Evolutionary conservation across 176 grass and related monocot genomes (phyloP).

Genomic region (Elymus sibiricus): DNA sequence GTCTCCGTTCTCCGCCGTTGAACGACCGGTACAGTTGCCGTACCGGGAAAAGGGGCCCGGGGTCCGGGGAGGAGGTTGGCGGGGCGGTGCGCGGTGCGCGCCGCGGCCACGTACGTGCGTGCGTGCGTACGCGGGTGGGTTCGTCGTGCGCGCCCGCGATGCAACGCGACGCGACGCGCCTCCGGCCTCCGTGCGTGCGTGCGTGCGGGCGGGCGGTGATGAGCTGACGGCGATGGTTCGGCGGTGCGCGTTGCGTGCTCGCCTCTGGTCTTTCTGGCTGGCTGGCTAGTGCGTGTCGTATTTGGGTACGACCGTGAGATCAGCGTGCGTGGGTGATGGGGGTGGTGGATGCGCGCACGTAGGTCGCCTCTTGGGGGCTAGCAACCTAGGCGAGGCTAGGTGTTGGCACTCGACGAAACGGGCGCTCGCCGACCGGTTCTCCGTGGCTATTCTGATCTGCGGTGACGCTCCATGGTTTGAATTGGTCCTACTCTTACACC

Average conservation of each 20-base stretch:
- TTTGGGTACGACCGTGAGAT: background rate
- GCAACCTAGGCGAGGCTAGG: background rate
- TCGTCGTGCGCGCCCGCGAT: background rate
- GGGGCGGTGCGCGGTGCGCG: background rate
- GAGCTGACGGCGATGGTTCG: background rate
- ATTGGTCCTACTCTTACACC: background rate
- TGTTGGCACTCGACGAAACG: background rate
- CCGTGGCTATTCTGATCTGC: background rate
- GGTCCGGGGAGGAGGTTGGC: background rate
- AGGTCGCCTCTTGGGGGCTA: background rate
- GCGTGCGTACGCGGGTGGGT: background rate
- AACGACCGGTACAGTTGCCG: constrained; percentile 21
- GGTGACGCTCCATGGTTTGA: background rate
- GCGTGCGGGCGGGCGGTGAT: too few relatives aligned
- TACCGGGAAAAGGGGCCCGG: constrained; percentile 27
- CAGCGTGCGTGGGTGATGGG: background rate
- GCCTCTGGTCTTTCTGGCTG: background rate
- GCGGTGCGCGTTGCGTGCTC: constrained; percentile 28
- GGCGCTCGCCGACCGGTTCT: background rate
- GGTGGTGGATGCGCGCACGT: background rate
- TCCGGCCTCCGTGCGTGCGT: too few relatives aligned
- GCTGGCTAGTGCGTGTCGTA: constrained; percentile 3
- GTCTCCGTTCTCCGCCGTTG: constrained; percentile 22
- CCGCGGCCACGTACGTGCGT: background rate
- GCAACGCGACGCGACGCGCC: too few relatives aligned